Evolutionary conservation across 1,284 basidiomycete species (phyloP), one percentile per base, ranked within the genome.

Genomic region (Irpex sp.): DNA sequence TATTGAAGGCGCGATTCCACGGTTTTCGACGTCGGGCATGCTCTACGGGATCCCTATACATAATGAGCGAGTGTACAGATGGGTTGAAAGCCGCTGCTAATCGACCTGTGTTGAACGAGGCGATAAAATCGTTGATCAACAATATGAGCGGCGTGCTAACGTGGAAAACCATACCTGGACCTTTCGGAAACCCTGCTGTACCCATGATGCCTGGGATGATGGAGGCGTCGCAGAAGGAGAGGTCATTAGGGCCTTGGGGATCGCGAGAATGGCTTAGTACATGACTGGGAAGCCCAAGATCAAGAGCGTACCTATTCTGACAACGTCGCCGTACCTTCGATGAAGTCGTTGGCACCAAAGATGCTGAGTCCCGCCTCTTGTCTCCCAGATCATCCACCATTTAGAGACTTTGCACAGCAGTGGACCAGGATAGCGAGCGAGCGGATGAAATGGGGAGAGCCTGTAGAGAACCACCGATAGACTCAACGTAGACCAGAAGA

Each of bases 371-470:
- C 75, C 75, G 1, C 59, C 47, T 8, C n/a, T 56, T 2, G 66
- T 57, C 6, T 68, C 57, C 53, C 63, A 70, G 21, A 68, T 63
- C 60, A 70, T 61, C 66, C 67, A 71, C 15, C 70, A 59, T 55
- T 70, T 71, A 0, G 73, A 67, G 1, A 74, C 4, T 50, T 66
- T 71, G 57, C 61, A 64, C 7, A 60, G 37, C 33, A 71, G 31
- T 0, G 75, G 75, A 1, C 74, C 75, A 4, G 75, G 72, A 55
- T 72, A 73, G 5, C 60, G 56, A 4, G 71, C 66, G 13, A 76
- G 69, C 0, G 73, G 74, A 57, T 76, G 74, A 59, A 70, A 63
- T 0, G 72, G 72, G 7, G 74, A 74, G 33, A 74, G 31, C n/a
- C 74, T 71, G 57, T 76, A 75, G n/a, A 67, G 7, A 0, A 65